Percentiles rank a stretch among this genome's conserved stretches.
phyloP scores from a whole-genome alignment of 345 rosid species.

The Limnanthes douglasii region DNA sequence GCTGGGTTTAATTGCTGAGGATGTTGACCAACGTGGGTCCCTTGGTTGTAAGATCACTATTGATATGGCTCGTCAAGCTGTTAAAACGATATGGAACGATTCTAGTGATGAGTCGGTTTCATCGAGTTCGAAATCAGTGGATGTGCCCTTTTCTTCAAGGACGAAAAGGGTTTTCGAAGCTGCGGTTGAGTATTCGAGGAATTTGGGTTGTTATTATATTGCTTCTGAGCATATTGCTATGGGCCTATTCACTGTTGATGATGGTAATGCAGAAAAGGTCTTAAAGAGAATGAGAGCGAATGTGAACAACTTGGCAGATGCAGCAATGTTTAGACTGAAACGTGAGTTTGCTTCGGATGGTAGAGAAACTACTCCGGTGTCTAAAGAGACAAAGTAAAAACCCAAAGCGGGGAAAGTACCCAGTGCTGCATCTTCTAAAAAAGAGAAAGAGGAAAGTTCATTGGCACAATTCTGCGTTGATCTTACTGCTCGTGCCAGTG shows the following conservation, averaged over 20 bases:
- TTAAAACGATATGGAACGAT: conserved; percentile 45
- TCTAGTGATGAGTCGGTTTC: conserved; percentile 11
- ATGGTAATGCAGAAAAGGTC: conserved; percentile 72
- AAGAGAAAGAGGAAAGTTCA: conserved; percentile 51
- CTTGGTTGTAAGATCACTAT: conserved; percentile 62
- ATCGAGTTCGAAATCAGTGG: conserved; percentile 22
- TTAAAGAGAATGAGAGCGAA: conserved; percentile 72
- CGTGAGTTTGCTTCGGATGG: conserved; percentile 92
- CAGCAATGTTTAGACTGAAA: conserved; percentile 60
- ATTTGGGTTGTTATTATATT: conserved; percentile 65
- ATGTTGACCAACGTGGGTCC: conserved; percentile 67
- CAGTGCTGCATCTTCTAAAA: conserved; percentile 24
- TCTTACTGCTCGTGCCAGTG: conserved; percentile 79
- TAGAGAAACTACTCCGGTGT: conserved; percentile 42
- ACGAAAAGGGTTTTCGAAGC: conserved; percentile 90
- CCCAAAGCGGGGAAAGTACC: conserved; percentile 22
- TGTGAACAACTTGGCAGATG: conserved; percentile 47
- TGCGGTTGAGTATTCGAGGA: conserved; percentile 87
- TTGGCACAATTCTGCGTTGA: conserved; percentile 89
- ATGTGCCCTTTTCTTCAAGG: conserved; percentile 63
- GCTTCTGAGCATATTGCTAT: conserved; percentile 89
- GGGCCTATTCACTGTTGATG: conserved; percentile 81
- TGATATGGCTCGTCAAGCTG: conserved; percentile 63
- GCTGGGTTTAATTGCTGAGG: conserved; percentile 66
- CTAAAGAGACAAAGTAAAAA: conserved; percentile 29